Evolutionary conservation across 805 yeast genomes (phyloP).

Genomic region (Ogataea dorogensis): DNA sequence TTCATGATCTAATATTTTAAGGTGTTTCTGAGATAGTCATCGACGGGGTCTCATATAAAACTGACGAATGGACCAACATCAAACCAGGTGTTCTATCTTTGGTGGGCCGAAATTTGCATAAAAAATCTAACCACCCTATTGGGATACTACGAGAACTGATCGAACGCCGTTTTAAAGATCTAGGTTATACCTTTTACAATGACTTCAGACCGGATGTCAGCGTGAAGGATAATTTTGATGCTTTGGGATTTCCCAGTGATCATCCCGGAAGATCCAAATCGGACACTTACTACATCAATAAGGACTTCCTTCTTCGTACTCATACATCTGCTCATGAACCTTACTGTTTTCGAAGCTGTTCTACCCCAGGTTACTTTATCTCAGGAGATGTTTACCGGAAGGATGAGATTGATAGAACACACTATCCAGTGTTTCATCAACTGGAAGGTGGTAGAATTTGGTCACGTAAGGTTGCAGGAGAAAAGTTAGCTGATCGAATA

Average conservation of each 20-base stretch:
- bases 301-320: slow-evolving; percentile 71
- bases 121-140: slow-evolving; percentile 77
- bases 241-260: slow-evolving; percentile 83
- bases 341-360: slow-evolving; percentile 66
- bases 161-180: slow-evolving; percentile 59
- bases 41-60: slow-evolving; percentile 49
- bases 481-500: slow-evolving; percentile 43
- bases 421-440: slow-evolving; percentile 96
- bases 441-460: slow-evolving; percentile 95
- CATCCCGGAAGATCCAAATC: slow-evolving; percentile 93
- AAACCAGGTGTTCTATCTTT: slow-evolving; percentile 69
- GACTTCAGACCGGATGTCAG: slow-evolving; percentile 82
- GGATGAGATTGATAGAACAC: slow-evolving; percentile 93
- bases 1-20: background rate
- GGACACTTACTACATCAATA: slow-evolving; percentile 89
- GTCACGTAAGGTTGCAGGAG: slow-evolving; percentile 48
- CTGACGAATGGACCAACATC: slow-evolving; percentile 84
- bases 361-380: slow-evolving; percentile 85
- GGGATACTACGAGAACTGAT: slow-evolving; percentile 79
- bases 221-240: slow-evolving; percentile 83
- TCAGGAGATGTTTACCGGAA: slow-evolving; percentile 95
- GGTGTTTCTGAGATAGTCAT: slow-evolving; percentile 25
- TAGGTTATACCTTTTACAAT: slow-evolving; percentile 77
- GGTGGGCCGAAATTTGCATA: slow-evolving; percentile 72
- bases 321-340: slow-evolving; percentile 97